Evolutionary conservation across 371 early-diverging fungal species (phyloP).

Genomic region (Choanephora cucurbitarum): DNA sequence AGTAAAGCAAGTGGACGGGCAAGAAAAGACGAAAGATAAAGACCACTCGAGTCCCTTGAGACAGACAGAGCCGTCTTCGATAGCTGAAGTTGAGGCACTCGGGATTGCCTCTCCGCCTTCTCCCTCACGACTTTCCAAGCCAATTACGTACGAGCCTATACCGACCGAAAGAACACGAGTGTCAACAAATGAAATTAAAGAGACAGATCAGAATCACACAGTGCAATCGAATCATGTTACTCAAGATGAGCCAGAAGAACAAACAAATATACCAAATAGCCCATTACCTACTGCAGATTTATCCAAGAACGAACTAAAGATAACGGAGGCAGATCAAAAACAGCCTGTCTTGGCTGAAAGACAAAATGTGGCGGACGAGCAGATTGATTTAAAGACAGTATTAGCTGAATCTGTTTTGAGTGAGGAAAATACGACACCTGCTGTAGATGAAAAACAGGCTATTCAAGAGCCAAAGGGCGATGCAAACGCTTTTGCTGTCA

Average conservation of each 20-base stretch:
- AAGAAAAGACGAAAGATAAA: neutral
- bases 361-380: neutral
- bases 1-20: neutral
- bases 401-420: too few relatives aligned
- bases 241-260: too few relatives aligned
- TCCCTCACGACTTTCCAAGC: neutral
- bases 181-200: neutral
- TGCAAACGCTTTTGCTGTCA: neutral
- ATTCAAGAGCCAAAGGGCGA: neutral
- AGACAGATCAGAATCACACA: neutral
- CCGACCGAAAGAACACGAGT: neutral
- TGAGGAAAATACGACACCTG: neutral
- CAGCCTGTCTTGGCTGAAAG: constrained; percentile 23
- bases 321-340: neutral
- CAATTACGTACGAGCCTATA: neutral
- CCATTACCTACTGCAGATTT: too few relatives aligned
- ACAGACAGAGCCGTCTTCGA: constrained; percentile 2
- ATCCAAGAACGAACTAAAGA: too few relatives aligned
- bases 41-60: neutral
- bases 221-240: neutral
- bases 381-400: neutral
- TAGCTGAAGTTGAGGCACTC: constrained; percentile 18
- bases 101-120: constrained; percentile 10
- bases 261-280: too few relatives aligned
- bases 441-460: neutral